Evolutionary conservation across 129 eudicot species (phyloP), one percentile per base, ranked within the genome.

Genomic region (Flaveria trinervia): DNA sequence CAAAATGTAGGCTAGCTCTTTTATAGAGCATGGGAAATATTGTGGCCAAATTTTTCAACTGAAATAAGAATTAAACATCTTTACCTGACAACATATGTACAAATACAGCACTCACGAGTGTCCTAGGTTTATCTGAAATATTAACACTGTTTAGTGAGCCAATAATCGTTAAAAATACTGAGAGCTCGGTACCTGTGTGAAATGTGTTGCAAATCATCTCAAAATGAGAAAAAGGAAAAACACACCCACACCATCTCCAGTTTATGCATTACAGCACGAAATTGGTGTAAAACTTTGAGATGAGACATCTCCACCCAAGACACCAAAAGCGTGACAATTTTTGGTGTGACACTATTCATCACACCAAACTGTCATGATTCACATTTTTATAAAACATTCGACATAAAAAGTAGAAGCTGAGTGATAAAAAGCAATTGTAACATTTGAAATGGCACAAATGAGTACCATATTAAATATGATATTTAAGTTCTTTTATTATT

Each of bases 41-140:
- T 36, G 72, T 51, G 65, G 65, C 25, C 18, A 48, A 39, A 17
- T 30, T 5, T 14, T 20, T 14, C 43, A 44, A 20, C 15, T 45
- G 50, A 62, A 46, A 12, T 44, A 25, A 41, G 50, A 13, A 18
- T 57, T n/a, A 4, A 50, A 10, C 22, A 13, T 72, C 1, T n/a
- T 39, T 82, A 89, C 97, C 97, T 82, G 97, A 85, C 51, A 92
- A 76, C 84, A 87, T 85, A 78, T 82, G 92, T 73, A 92, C 79
- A 65, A 92, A 89, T 82, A 89, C 89, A 55, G 97, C 87, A 78
- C 97, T 80, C 61, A 84, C 87, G 28, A 85, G 90, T 74, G 87
- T 84, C 82, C 89, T 81, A 8, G 97, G 90, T 77, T 88, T 91
- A 59, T 80, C 97, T 88, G 95, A 79, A 79, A 79, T 62, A 79